Evolutionary conservation across 2,329 filamentous ascomycete genomes (phyloP).

Genomic region (Huntiella bhutanensis): DNA sequence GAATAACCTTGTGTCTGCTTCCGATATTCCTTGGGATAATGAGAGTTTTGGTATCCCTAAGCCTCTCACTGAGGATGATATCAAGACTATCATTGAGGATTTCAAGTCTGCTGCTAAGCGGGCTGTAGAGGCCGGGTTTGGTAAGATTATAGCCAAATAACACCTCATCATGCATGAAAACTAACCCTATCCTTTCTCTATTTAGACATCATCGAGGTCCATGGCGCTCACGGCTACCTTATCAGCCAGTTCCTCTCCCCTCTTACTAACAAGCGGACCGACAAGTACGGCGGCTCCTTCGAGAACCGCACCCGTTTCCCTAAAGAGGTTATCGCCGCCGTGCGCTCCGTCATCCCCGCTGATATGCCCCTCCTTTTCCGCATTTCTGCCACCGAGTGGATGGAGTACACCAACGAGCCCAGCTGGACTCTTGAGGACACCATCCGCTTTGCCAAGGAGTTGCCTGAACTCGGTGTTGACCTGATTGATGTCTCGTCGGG

Average conservation of each 20-base stretch:
- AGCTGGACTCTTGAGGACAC: constrained; percentile 51
- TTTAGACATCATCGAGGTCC: constrained; percentile 51
- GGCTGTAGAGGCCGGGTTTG: constrained; percentile 47
- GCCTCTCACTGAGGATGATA: constrained; percentile 50
- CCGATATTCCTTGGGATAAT: constrained; percentile 36
- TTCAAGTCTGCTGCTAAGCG: constrained; percentile 41
- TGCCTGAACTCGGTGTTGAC: constrained; percentile 60
- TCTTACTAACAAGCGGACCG: constrained; percentile 39
- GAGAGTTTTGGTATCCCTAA: constrained; percentile 41
- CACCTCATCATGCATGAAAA: background rate
- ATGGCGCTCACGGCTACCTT: constrained; percentile 48
- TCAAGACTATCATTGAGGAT: constrained; percentile 41
- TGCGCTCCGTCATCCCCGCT: constrained; percentile 32
- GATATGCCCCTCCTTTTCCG: constrained; percentile 38
- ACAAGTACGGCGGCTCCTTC: constrained; percentile 46
- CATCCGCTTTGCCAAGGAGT: constrained; percentile 35
- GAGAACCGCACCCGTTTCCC: constrained; percentile 47
- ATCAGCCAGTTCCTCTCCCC: constrained; percentile 47
- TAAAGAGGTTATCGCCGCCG: constrained; percentile 30
- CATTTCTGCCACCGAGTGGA: constrained; percentile 45
- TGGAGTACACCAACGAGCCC: constrained; percentile 27
- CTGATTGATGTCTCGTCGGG: constrained; percentile 66
- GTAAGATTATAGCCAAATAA: constrained; percentile 11
- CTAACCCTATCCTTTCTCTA: background rate
- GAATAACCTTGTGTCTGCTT: constrained; percentile 32